Conservation (phyloP, 768 basidiomycete species). For the Neoboletus subvelutipes region DNA sequence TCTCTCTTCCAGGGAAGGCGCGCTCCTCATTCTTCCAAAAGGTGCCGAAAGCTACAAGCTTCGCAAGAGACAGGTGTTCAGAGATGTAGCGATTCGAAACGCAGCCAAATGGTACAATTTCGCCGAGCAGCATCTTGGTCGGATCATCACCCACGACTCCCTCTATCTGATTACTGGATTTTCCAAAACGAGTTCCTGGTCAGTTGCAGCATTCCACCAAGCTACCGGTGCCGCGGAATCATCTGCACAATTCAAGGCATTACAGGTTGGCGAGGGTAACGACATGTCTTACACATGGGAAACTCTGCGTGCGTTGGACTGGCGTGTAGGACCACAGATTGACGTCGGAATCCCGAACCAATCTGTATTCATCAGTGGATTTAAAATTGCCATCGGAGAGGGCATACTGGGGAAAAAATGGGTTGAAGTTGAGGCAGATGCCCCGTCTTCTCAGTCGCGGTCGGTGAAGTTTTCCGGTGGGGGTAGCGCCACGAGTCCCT, state of each 20-base stretch:
- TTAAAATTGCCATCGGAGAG: constrained; percentile 16
- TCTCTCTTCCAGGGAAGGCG: constrained; percentile 25
- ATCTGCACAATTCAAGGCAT: constrained; percentile 19
- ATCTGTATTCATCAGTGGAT: constrained; percentile 23
- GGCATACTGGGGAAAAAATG: constrained; percentile 4
- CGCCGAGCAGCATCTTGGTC: constrained; percentile 17
- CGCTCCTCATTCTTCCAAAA: constrained; percentile 32
- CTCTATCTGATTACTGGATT: constrained; percentile 29
- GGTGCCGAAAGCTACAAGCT: constrained; percentile 23
- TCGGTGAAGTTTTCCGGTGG: not conserved
- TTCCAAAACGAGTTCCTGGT: constrained; percentile 22
- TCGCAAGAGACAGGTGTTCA: constrained; percentile 22
- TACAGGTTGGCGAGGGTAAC: not conserved
- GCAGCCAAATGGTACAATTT: constrained; percentile 29
- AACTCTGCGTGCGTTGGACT: constrained; percentile 8
- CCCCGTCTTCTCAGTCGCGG: not conserved
- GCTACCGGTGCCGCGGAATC: not conserved
- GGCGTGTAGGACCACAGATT: constrained; percentile 10
- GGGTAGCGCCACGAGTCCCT: not conserved
- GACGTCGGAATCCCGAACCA: constrained; percentile 13
- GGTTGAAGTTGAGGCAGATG: constrained; percentile 1
- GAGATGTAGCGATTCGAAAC: constrained; percentile 20
- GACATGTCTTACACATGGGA: constrained; percentile 18
- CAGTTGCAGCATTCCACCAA: constrained; percentile 21
- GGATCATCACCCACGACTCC: constrained; percentile 19